Conservation (phyloP, 2,329 filamentous ascomycete species). For the Penicillium sp. region DNA sequence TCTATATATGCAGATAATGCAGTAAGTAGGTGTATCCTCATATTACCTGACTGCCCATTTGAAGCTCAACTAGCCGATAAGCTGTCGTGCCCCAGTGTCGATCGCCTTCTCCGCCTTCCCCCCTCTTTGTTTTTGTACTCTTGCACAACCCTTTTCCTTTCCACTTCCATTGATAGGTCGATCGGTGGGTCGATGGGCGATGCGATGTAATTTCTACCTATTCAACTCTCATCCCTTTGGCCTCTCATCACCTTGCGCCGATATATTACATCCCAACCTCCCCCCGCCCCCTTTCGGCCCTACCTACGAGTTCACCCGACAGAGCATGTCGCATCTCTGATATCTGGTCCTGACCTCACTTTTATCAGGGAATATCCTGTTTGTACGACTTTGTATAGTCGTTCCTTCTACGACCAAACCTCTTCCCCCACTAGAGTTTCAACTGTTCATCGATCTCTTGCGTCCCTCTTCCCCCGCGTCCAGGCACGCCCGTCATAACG, state of each 20-base stretch:
- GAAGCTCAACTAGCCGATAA: conserved; percentile 9
- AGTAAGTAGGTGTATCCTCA: too few relatives aligned
- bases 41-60: background rate
- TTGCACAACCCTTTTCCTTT: conserved; percentile 1
- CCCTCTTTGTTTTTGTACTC: conserved; percentile 22
- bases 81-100: conserved; percentile 15
- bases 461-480: conserved; percentile 1
- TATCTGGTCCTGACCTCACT: background rate
- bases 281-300: conserved; percentile 2
- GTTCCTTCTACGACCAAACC: background rate
- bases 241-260: background rate
- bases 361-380: background rate
- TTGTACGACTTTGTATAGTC: background rate
- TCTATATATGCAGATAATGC: too few relatives aligned
- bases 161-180: conserved; percentile 11
- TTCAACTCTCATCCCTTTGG: conserved; percentile 18
- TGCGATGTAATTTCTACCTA: conserved; percentile 33
- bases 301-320: background rate
- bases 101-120: conserved; percentile 20
- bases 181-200: conserved; percentile 19
- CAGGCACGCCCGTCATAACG: conserved; percentile 11
- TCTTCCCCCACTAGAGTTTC: conserved; percentile 5
- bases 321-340: conserved; percentile 21
- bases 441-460: conserved; percentile 9
- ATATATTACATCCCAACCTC: background rate